These are phyloP conservation scores for Kazachstania sp. DNA, from an alignment of 1,139 yeast genomes.

Conservation along the genomic window DNA sequence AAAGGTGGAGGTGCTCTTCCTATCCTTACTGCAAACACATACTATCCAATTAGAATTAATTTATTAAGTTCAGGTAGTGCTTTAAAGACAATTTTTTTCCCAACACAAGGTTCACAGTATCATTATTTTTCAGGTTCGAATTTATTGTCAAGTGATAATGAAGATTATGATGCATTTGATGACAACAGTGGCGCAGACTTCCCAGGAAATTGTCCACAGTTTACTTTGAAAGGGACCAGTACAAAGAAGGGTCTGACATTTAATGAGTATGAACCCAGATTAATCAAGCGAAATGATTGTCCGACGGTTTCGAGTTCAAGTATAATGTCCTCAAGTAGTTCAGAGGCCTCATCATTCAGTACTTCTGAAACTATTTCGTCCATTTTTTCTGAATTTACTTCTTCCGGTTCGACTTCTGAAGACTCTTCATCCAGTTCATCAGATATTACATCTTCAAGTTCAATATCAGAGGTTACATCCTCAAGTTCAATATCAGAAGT, in stretches of 20 bases:
- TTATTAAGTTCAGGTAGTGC: background rate
- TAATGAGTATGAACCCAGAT: background rate
- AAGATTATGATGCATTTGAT: constrained; percentile 1
- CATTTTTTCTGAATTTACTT: background rate
- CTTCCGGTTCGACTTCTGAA: background rate
- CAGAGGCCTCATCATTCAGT: no score
- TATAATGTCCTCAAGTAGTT: no score
- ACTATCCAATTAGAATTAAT: constrained; percentile 1
- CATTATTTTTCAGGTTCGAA: background rate
- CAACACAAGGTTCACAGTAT: background rate
- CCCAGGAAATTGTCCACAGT: constrained; percentile 1
- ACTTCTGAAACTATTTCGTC: background rate
- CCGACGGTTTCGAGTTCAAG: background rate
- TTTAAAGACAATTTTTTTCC: background rate
- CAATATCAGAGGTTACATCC: no score
- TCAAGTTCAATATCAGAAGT: background rate
- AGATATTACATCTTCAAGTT: background rate
- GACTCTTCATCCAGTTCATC: background rate
- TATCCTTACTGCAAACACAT: background rate
- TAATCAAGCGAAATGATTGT: background rate
- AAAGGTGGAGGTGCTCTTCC: background rate
- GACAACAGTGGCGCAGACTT: background rate
- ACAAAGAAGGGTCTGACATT: no score
- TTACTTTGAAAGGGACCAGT: background rate
- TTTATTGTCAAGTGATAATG: background rate